phyloP scores from a whole-genome alignment of 1,284 basidiomycete genomes.

The Pulchroboletus neoregius region DNA sequence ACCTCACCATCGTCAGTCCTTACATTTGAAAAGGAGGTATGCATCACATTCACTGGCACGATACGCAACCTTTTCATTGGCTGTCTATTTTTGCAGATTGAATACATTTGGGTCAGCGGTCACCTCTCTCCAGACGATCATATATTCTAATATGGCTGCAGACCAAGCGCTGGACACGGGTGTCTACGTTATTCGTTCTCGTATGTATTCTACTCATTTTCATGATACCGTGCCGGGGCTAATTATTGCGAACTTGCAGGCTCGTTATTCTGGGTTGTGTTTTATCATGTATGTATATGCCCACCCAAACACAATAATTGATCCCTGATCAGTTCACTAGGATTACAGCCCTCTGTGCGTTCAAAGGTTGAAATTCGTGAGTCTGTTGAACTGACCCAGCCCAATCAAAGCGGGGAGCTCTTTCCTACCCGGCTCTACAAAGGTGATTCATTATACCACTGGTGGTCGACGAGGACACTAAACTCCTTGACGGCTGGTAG shows the following conservation, averaged over 20 bases:
- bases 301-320: not conserved
- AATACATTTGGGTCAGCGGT: not conserved
- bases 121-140: too few relatives aligned
- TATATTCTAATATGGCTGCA: not conserved
- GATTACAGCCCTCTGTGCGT: not conserved
- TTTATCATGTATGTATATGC: not conserved
- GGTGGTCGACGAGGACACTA: not conserved
- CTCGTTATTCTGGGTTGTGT: not conserved
- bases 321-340: not conserved
- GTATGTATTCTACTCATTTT: not conserved
- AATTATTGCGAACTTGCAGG: not conserved
- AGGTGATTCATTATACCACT: not conserved
- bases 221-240: too few relatives aligned
- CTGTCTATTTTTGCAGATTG: too few relatives aligned
- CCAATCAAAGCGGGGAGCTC: not conserved
- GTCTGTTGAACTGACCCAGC: not conserved
- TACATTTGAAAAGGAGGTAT: not conserved
- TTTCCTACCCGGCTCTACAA: not conserved
- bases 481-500: not conserved
- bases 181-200: not conserved
- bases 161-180: too few relatives aligned
- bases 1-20: not conserved
- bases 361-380: not conserved
- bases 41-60: too few relatives aligned
- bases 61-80: not conserved